Evolutionary conservation across 1,139 yeast genomes (phyloP), one percentile per base, ranked within the genome.

Genomic region (Yamadazyma songkhlaensis): DNA sequence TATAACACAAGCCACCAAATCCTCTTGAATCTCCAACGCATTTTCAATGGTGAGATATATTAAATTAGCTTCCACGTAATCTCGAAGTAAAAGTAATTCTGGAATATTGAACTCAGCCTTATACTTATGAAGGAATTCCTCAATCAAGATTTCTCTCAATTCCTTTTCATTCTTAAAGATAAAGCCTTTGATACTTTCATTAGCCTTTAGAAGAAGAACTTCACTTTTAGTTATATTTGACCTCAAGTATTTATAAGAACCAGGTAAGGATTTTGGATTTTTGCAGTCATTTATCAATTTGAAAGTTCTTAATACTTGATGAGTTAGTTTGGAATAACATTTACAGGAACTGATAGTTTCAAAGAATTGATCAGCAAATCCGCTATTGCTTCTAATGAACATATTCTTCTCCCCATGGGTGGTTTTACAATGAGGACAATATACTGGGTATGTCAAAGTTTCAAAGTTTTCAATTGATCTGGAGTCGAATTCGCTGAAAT

Each of bases 1-100:
- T 5, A 54, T 17, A 6, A 65, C 62, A 36, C 67, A 59, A 0
- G 62, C 65, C 10, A 61, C 64, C 32, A 67, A 49, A 41, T 65
- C 36, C 15, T 32, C 33, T 3, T 38, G 31, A 7, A 36, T 15
- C 5, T 9, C 11, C 5, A 24, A 17, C 10, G 20, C 24, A 6
- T 14, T 9, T n/a, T 20, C 21, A 3, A 35, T 3, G 3, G 38
- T 35, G 9, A 20, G 24, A 2, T 25, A 25, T n/a, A 35, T 31
- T 11, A 13, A 13, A 23, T 30, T 31, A 8, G 25, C 17, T 17
- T 30, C 31, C 4, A 31, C 23, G n/a, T 35, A 35, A 26, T 35
- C 34, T 35, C 34, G 13, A 7, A 35, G 17, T 8, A 35, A 23
- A 12, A 30, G 20, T 6, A 30, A 8, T 31, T 35, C 37, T 8